Evolutionary conservation across 2,329 filamentous ascomycete genomes (phyloP), one percentile per base, ranked within the genome.

Genomic region (Colletotrichum tropicale): DNA sequence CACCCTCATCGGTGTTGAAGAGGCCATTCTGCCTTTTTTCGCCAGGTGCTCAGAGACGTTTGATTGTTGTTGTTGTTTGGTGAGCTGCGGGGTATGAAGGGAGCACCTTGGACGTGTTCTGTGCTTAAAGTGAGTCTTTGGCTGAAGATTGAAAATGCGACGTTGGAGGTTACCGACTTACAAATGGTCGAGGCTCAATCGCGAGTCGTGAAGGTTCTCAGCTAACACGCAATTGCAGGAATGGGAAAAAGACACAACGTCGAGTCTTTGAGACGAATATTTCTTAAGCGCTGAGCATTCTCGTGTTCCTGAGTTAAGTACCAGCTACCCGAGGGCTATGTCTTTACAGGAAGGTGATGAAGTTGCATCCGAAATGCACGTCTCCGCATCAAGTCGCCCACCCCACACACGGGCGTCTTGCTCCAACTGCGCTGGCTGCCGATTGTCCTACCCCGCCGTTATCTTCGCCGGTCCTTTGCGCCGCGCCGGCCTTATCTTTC

Each of bases 1-100:
- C 67, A 93, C 86, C 70, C 82, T 84, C 70, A 70, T 70, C 52
- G 84, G 79, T 66, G 81, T 81, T 60, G 82, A 78, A 24, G 83
- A 81, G 18, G 81, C 78, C 86, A 87, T 87, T 68, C 21, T 60
- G 70, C 16, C 16, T 71, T 75, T 65, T 18, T 18, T 5, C 1
- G 18, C 30, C 28, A 24, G 8, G 16, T 13, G 26, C 66, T 24
- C 28, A 16, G 15, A 52, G 16, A 26, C 16, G 21, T n/a, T 26
- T n/a, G 32, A 30, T 5, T 43, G n/a, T n/a, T 36, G 9, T 21
- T 21, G 16, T 28, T 48, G 34, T 30, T 18, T 34, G 24, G 36
- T 30, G 43, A 73, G 52, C 18, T 71, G 61, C 56, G 60, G 18
- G 18, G 30, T 61, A 43, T 32, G 28, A 43, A 34, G 38, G 15